Conservation (phyloP, 768 basidiomycete species). For the Thelephora ganbajun region DNA sequence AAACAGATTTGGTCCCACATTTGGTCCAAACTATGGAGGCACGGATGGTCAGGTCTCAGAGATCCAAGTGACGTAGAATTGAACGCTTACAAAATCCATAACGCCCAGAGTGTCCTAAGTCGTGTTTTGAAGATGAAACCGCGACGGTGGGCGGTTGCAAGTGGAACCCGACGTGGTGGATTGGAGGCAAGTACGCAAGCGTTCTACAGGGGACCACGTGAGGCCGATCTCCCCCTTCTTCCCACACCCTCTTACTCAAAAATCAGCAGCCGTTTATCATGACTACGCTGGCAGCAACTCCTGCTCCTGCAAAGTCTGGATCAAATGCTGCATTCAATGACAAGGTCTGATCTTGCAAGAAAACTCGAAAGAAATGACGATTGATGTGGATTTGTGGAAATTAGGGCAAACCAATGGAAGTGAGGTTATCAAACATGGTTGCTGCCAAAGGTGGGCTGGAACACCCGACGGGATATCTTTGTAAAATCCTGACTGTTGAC, state of each 20-base stretch:
- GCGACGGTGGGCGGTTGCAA: slow-evolving; percentile 3
- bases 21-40: slow-evolving; percentile 21
- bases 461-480: neutral
- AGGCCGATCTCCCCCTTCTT: neutral
- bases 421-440: slow-evolving; percentile 93
- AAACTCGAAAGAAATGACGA: slow-evolving; percentile 1
- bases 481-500: slow-evolving; percentile 2
- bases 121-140: slow-evolving; percentile 11
- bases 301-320: slow-evolving; percentile 8
- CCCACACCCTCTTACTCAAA: neutral
- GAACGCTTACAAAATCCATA: slow-evolving; percentile 26
- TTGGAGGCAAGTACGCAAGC: neutral
- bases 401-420: slow-evolving; percentile 96
- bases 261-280: slow-evolving; percentile 8
- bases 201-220: neutral
- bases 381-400: slow-evolving; percentile 16
- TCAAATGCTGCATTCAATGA: slow-evolving; percentile 57
- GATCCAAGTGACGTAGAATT: neutral
- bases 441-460: slow-evolving; percentile 76
- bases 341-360: slow-evolving; percentile 35
- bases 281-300: slow-evolving; percentile 15
- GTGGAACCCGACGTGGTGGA: slow-evolving; percentile 1
- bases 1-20: slow-evolving; percentile 45
- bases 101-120: neutral
- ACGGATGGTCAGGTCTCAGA: slow-evolving; percentile 3